Base-by-base conservation (phyloP, 169 alveolate species). In the Eimeria praecox region DNA sequence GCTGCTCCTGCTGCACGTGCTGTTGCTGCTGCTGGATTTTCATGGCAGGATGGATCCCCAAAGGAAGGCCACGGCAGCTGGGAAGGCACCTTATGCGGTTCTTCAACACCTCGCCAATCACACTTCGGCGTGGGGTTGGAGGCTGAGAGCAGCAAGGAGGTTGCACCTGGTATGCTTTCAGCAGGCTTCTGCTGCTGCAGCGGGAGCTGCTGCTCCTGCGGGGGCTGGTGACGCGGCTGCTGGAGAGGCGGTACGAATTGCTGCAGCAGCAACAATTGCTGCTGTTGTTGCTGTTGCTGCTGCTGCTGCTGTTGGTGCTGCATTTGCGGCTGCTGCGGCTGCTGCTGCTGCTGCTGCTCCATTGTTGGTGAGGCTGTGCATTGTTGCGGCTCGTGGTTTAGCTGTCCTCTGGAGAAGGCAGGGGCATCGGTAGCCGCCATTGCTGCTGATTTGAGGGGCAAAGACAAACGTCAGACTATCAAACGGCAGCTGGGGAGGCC, bases 1-100 rank as follows among this genome's bases (percentile, higher is more conserved):
- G 56, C 88, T 78, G 88, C 88, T 40, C 64, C 66, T 40, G 88
- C 88, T 78, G 88, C 88, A 3, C 88, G 64, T 40, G 54, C 30
- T 4, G 30, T n/a, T 12, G 62, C 27, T 0, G 10, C 46, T 40
- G 46, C 62, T 18, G 88, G 46, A 64, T n/a, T 5, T 78, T 40
- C 54, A 30, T 20, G 38, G 62, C n/a, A 2, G 82, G 14, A 30
- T 12, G 82, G 69, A 20, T 9, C 82, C 82, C 82, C 82, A 9
- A 30, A 8, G 46, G 69, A 54, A 22, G 14, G 91, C 30, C 73
- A n/a, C n/a, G 44, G 73, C 35, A 14, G 75, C 52, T 8, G 91
- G 49, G 38, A 20, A 64, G 73, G 10, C 91, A 46, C 62, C 91
- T 27, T n/a, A 33, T 5, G 75, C 6, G 12, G 24, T 9, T 5